Conservation (phyloP, 2,329 filamentous ascomycete species). For the Ophiostoma montium region DNA sequence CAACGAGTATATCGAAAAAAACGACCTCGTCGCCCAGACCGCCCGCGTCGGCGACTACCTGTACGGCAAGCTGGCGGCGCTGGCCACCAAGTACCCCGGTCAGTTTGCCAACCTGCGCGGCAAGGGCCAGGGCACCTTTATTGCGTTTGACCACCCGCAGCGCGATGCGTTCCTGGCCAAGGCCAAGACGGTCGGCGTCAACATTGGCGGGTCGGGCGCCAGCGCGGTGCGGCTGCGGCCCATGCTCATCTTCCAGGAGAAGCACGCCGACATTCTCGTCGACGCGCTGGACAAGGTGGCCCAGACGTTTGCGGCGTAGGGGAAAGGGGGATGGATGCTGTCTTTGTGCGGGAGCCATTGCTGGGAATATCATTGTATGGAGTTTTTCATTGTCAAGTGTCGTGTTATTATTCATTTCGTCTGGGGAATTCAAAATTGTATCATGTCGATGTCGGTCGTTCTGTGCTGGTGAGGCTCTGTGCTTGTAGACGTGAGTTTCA, state of each 20-base stretch:
- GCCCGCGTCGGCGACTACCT: constrained; percentile 68
- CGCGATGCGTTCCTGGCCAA: constrained; percentile 66
- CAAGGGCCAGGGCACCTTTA: constrained; percentile 80
- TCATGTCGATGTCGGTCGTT: too few species aligned
- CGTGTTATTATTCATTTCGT: too few species aligned
- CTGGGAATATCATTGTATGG: too few species aligned
- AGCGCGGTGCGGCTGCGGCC: constrained; percentile 66
- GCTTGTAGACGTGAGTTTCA: too few species aligned
- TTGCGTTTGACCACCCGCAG: constrained; percentile 75
- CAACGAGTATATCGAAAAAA: constrained; percentile 60
- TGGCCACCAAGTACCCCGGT: constrained; percentile 57
- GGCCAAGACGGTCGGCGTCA: constrained; percentile 69
- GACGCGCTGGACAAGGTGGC: constrained; percentile 65
- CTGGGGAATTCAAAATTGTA: too few species aligned
- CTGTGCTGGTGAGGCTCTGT: too few species aligned
- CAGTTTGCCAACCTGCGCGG: constrained; percentile 75
- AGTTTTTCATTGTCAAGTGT: too few species aligned
- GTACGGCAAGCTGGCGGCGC: constrained; percentile 50
- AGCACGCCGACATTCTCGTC: constrained; percentile 75
- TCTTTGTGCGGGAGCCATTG: too few species aligned
- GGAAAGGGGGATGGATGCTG: too few species aligned
- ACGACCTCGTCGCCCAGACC: constrained; percentile 68
- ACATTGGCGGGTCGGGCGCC: constrained; percentile 72
- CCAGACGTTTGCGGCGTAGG: too few species aligned
- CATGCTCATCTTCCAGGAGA: constrained; percentile 86